Base-by-base conservation (phyloP, 306 rosid genomes). In the Cyamopsis tetragonoloba region DNA sequence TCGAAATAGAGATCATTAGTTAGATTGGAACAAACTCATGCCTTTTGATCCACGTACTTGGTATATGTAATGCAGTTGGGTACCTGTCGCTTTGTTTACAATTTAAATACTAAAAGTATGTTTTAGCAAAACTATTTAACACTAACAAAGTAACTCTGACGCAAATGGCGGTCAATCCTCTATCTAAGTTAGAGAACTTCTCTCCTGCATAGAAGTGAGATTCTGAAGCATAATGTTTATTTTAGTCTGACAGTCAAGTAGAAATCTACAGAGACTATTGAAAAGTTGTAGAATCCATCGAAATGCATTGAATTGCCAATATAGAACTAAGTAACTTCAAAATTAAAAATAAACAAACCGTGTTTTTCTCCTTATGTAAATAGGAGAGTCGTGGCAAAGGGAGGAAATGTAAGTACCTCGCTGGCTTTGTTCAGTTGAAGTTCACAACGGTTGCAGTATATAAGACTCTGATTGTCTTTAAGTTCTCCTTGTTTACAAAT, bases 401-500 rank as follows among this genome's bases (percentile, higher is more conserved):
- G 27, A 59, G 31, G 55, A 68, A 56, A 74, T 59, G 42, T 59
- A 51, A 67, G 49, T 65, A 91, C 97, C 97, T 88, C 91, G 28
- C 72, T 37, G 48, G 67, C 87, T 75, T 84, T 91, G 79, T 51
- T 72, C 34, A 91, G 85, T 77, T 64, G 79, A 77, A 91, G 73
- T 59, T 84, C 76, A 66, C 97, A 91, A 7, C 12, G 56, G 27
- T 67, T 71, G 70, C 96, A 91, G 47, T 62, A 62, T 68, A 91
- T 85, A 64, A 37, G 74, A 64, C 34, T 49, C 46, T 53, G 47
- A 66, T 27, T 77, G 79, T 91, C 95, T 77, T 72, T 75, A 58
- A 91, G 81, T 57, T 84, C 79, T 57, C 97, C 97, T 50, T 72
- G 84, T 79, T 85, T 91, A 75, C 97, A 91, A 7, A 91, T 73